Conservation (phyloP, 1,284 basidiomycete genomes). For the Clitocybe nebularis region DNA sequence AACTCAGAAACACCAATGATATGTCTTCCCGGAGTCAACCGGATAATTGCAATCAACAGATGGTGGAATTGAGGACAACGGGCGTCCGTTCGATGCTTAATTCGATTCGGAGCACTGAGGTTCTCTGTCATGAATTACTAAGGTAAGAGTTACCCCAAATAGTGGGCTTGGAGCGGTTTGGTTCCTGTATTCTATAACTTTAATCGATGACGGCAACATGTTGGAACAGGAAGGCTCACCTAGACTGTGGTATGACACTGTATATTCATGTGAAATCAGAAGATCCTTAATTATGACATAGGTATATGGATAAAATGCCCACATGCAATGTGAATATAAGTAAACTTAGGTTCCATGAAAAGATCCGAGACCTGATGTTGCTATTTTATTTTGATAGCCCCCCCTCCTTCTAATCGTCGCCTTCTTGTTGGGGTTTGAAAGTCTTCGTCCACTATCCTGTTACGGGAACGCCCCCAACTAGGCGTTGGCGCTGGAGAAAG, state of each 20-base stretch:
- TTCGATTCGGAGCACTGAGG: slow-evolving; percentile 9
- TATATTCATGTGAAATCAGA: slow-evolving; percentile 11
- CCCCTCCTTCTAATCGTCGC: slow-evolving; percentile 60
- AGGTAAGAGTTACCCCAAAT: slow-evolving; percentile 1
- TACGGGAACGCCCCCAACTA: slow-evolving; percentile 40
- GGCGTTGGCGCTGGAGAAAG: slow-evolving; percentile 43
- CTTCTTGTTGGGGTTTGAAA: slow-evolving; percentile 51
- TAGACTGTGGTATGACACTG: slow-evolving; percentile 1
- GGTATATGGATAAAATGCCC: slow-evolving; percentile 1
- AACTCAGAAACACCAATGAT: background rate
- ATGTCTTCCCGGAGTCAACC: slow-evolving; percentile 12
- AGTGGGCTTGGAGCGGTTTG: background rate
- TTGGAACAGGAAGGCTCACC: slow-evolving; percentile 2
- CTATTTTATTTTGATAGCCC: slow-evolving; percentile 50
- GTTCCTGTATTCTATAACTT: background rate
- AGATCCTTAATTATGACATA: slow-evolving; percentile 1
- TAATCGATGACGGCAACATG: slow-evolving; percentile 16
- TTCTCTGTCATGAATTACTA: background rate
- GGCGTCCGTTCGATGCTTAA: slow-evolving; percentile 10
- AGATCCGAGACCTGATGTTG: background rate
- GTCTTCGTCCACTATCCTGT: slow-evolving; percentile 31
- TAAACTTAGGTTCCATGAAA: slow-evolving; percentile 2
- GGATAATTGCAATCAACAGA: slow-evolving; percentile 4
- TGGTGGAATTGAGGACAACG: slow-evolving; percentile 3
- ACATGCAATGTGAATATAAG: background rate